Conservation (phyloP, 306 rosid species). For the Rosa chinensis region DNA sequence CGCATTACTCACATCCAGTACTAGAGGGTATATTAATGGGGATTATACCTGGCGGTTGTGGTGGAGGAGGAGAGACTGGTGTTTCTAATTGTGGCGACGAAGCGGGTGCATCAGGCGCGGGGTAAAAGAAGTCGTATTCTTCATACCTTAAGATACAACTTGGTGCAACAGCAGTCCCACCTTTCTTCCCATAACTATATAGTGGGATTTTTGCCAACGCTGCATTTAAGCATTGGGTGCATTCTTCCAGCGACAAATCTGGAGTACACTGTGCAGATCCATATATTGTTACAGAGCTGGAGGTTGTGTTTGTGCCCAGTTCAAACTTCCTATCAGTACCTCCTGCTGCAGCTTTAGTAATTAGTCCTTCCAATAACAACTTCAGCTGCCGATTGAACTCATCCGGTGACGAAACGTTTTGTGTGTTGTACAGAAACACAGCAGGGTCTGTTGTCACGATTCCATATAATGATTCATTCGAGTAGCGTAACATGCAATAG, state of each 20-base stretch:
- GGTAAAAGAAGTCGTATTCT: background rate
- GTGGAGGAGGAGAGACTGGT: background rate
- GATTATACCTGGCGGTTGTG: background rate
- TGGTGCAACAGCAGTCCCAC: background rate
- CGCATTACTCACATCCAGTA: background rate
- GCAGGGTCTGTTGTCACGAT: background rate
- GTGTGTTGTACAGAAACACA: background rate
- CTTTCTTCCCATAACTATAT: conserved; percentile 6
- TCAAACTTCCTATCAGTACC: conserved; percentile 14
- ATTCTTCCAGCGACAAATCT: conserved; percentile 10
- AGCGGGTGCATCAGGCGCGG: background rate
- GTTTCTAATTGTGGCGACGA: background rate
- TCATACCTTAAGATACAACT: conserved; percentile 21
- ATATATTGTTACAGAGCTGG: background rate
- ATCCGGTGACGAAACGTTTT: background rate
- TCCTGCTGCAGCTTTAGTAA: conserved; percentile 18
- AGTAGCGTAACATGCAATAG: conserved; percentile 27
- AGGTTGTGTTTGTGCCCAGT: background rate
- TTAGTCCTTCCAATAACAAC: background rate
- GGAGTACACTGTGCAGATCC: conserved; percentile 28
- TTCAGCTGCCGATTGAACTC: background rate
- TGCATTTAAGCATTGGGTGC: conserved; percentile 7
- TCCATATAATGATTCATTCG: conserved; percentile 12
- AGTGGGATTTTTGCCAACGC: background rate
- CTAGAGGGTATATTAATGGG: background rate